Evolutionary conservation across 352 stramenopile species (phyloP).

Genomic region (Globisporangium okanoganense): DNA sequence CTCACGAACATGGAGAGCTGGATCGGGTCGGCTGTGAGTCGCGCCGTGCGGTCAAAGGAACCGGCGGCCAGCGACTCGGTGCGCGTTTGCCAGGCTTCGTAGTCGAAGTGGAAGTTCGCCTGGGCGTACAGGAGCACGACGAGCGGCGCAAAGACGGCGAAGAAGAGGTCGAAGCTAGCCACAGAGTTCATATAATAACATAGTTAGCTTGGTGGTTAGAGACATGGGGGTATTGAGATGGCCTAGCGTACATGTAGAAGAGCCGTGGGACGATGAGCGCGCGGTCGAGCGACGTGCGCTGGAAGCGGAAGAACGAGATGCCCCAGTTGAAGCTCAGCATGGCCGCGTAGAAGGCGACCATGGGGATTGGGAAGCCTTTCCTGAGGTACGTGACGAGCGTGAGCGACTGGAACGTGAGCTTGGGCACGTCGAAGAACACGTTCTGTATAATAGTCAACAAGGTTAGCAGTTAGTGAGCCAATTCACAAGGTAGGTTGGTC

Average conservation of each 20-base stretch:
- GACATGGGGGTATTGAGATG: too few species aligned
- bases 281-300: slow-evolving; percentile 29
- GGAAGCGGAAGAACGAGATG: slow-evolving; percentile 48
- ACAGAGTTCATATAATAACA: too few species aligned
- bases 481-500: too few species aligned
- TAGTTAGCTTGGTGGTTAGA: too few species aligned
- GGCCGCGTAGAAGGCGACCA: slow-evolving; percentile 36
- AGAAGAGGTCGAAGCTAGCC: slow-evolving; percentile 52
- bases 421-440: slow-evolving; percentile 24
- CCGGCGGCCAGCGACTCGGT: too few species aligned
- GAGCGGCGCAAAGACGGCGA: slow-evolving; percentile 43
- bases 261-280: slow-evolving; percentile 26
- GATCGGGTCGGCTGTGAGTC: slow-evolving; percentile 31
- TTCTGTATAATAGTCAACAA: too few species aligned
- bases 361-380: slow-evolving; percentile 36
- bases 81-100: too few species aligned
- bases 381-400: slow-evolving; percentile 31
- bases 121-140: slow-evolving; percentile 37
- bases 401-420: slow-evolving; percentile 40
- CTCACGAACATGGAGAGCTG: slow-evolving; percentile 33
- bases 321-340: slow-evolving; percentile 38
- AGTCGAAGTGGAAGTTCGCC: slow-evolving; percentile 39
- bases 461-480: too few species aligned
- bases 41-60: slow-evolving; percentile 32
- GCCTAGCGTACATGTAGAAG: slow-evolving; percentile 53